Evolutionary conservation across 2,329 filamentous ascomycete species (phyloP).

Genomic region (Botrytis tulipae): DNA sequence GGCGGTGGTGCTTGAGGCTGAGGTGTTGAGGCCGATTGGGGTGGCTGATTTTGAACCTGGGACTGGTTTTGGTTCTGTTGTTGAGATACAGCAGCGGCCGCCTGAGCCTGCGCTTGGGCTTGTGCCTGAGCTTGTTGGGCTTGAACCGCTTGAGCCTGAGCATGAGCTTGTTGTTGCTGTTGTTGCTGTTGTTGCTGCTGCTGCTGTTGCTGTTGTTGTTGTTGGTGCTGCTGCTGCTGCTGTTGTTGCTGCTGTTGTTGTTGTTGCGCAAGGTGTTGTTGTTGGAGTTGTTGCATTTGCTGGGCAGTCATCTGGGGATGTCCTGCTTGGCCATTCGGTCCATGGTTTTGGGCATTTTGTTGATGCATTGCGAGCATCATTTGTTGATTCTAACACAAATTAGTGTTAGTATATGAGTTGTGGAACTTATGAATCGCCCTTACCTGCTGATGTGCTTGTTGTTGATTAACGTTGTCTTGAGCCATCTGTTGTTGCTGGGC

Average conservation of each 20-base stretch:
- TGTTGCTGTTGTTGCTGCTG: conserved; percentile 27
- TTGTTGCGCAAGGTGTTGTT: conserved; percentile 48
- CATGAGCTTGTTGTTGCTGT: conserved; percentile 36
- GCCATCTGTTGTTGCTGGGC: conserved; percentile 43
- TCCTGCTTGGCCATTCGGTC: conserved; percentile 43
- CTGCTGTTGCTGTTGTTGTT: background rate
- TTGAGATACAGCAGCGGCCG: conserved; percentile 42
- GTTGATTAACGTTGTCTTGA: conserved; percentile 40
- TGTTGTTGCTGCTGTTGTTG: conserved; percentile 45
- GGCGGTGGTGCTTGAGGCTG: conserved; percentile 42
- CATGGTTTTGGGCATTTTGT: conserved; percentile 45
- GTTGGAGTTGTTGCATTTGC: conserved; percentile 47
- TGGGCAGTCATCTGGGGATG: conserved; percentile 52
- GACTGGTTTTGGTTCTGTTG: conserved; percentile 51
- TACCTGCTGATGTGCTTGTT: conserved; percentile 42
- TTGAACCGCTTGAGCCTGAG: conserved; percentile 38
- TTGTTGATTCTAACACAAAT: background rate
- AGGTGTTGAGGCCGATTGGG: conserved; percentile 43
- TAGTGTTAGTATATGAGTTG: background rate
- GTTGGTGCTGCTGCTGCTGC: conserved; percentile 25
- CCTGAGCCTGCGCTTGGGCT: conserved; percentile 38
- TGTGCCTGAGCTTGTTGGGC: conserved; percentile 36
- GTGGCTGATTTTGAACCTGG: conserved; percentile 44
- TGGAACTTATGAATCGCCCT: background rate
- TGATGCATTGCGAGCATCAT: conserved; percentile 46